Percentiles rank a stretch among this genome's conserved stretches.
Evolutionary conservation across 495 filamentous ascomycete species (phyloP).

Genomic region (Annulohypoxylon maeteangense): DNA sequence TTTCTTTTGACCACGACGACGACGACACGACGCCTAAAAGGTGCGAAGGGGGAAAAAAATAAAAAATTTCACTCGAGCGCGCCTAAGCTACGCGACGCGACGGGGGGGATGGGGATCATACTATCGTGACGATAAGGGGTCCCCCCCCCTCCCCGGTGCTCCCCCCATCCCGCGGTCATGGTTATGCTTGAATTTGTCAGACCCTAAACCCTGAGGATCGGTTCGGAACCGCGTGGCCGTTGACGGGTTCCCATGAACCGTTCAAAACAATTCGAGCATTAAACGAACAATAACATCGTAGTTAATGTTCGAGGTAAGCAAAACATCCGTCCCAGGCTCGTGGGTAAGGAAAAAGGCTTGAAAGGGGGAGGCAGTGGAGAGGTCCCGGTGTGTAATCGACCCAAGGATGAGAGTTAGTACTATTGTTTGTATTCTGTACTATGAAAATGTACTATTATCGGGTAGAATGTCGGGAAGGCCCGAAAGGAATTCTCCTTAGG

Average conservation of each 20-base stretch:
- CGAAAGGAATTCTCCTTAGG: conserved; percentile 4
- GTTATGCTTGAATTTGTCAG: not conserved
- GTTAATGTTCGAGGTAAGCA: not conserved
- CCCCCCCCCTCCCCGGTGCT: too few relatives aligned
- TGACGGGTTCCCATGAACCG: not conserved
- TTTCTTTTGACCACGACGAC: conserved; percentile 5
- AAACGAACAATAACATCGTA: not conserved
- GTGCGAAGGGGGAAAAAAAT: not conserved
- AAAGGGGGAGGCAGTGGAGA: not conserved
- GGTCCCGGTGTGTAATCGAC: not conserved
- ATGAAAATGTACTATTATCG: not conserved
- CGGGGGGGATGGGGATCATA: not conserved
- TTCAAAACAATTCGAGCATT: not conserved
- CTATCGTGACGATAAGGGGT: not conserved
- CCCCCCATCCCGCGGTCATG: conserved; percentile 1
- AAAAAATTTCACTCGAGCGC: not conserved
- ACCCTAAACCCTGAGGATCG: conserved; percentile 1
- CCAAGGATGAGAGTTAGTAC: not conserved
- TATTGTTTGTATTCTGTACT: not conserved
- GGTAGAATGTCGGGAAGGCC: conserved; percentile 5
- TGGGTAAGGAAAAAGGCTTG: not conserved
- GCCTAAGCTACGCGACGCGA: conserved; percentile 8
- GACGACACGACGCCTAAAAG: not conserved
- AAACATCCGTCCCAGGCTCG: not conserved
- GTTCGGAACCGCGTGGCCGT: not conserved